These are phyloP conservation scores for Metarhizium album DNA, from an alignment of 2,329 filamentous ascomycete species.

Conservation along the genomic window DNA sequence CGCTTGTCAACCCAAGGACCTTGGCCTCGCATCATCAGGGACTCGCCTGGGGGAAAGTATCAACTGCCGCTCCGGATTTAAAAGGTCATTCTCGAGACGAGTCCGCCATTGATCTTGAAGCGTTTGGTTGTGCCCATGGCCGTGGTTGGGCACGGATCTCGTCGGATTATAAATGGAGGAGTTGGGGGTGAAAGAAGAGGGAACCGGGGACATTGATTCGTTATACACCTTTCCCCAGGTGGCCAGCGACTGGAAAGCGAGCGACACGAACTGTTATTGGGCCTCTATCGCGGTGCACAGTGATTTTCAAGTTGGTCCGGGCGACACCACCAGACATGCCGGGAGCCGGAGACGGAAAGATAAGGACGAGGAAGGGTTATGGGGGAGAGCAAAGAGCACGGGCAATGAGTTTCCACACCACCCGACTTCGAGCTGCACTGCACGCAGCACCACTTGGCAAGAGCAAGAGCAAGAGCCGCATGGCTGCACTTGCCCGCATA, in stretches of 20 bases:
- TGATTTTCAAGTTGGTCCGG: background rate
- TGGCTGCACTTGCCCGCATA: background rate
- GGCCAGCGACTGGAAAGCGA: background rate
- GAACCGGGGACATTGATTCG: background rate
- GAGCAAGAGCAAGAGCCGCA: conserved; percentile 5
- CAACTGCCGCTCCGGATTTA: background rate
- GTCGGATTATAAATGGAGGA: background rate
- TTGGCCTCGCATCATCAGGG: background rate
- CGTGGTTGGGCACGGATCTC: background rate
- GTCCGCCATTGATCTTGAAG: background rate
- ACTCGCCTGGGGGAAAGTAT: background rate
- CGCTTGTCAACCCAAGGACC: background rate
- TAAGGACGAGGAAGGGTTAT: too few relatives aligned
- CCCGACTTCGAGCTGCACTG: background rate
- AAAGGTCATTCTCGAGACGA: background rate
- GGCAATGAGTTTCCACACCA: background rate
- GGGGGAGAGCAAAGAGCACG: too few relatives aligned
- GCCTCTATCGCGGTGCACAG: background rate
- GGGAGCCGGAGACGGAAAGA: background rate
- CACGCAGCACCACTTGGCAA: background rate
- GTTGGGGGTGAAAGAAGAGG: background rate
- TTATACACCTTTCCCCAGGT: background rate
- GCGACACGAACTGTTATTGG: background rate
- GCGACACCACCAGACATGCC: too few relatives aligned
- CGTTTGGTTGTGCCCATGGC: background rate